Percentiles rank a stretch among this genome's conserved stretches.
These are phyloP conservation scores for Teratosphaeria viscida DNA, from an alignment of 2,329 filamentous ascomycete genomes.

Conservation along the genomic window DNA sequence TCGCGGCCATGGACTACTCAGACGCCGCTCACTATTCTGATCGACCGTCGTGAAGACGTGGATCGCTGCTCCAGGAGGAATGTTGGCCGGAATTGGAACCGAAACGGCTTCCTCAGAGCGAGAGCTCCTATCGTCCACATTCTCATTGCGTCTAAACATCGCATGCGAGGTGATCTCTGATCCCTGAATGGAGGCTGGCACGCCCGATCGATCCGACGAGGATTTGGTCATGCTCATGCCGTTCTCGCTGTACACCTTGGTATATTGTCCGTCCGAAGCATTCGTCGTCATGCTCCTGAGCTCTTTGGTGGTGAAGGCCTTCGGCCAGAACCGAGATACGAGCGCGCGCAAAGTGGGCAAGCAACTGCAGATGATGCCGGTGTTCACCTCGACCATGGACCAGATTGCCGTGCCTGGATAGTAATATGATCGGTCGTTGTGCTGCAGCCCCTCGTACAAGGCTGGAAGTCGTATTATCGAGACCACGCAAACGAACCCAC, in stretches of 20 bases:
- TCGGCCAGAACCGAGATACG: slow-evolving; percentile 18
- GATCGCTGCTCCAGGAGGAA: neutral
- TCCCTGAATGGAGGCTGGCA: neutral
- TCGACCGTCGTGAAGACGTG: neutral
- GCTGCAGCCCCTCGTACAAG: slow-evolving; percentile 17
- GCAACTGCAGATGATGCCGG: slow-evolving; percentile 27
- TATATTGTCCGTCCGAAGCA: neutral
- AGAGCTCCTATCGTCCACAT: neutral
- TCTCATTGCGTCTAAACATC: neutral
- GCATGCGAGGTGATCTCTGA: neutral
- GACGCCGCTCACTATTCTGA: neutral
- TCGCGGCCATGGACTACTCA: neutral
- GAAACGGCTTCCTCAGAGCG: neutral
- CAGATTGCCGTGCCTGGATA: slow-evolving; percentile 27
- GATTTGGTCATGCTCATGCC: neutral
- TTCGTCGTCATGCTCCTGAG: neutral
- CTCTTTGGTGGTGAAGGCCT: neutral
- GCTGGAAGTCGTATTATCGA: slow-evolving; percentile 24
- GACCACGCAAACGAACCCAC: slow-evolving; percentile 23
- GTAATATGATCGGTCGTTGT: slow-evolving; percentile 21
- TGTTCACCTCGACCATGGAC: slow-evolving; percentile 27
- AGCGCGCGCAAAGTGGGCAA: slow-evolving; percentile 29
- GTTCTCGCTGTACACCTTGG: neutral
- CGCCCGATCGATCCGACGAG: neutral
- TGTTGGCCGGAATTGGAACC: neutral